Evolutionary conservation across 2,329 filamentous ascomycete species (phyloP), one percentile per base, ranked within the genome.

Genomic region (Fusarium newnesense): DNA sequence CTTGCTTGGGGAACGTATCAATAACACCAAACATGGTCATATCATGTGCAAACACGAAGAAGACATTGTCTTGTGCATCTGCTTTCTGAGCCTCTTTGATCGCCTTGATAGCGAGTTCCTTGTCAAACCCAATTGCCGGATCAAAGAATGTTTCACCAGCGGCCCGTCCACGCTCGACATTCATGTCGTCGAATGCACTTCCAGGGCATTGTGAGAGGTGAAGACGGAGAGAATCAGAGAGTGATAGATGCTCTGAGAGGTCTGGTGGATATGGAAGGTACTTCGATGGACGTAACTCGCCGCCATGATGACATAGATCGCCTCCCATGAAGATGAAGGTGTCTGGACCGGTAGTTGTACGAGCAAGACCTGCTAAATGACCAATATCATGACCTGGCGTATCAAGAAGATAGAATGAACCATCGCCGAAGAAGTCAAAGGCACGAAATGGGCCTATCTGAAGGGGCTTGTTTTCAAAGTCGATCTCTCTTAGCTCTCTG

Each of bases 361-460:
- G 72, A 5, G 47, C 72, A 4, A 74, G 40, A 3, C 69, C 72
- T 5, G 61, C 52, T 13, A 74, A 18, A 9, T 74, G 72, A 0
- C 72, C 72, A 10, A 67, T 53, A 1, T 49, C 42, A 10, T 74
- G 72, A 2, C 72, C 72, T 6, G 72, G 72, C 0, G 69, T 53
- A 15, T 73, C 69, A 2, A 75, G 50, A 6, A 74, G 65, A 18
- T 67, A 74, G 3, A 74, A 75, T 2, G 72, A 75, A 0, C 72
- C 69, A 19, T 74, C 69, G 1, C 28, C 40, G 4, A 74, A 74
- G 19, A 75, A 75, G 30, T 75, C 72, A 5, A 73, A 43, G 0
- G 61, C 65, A 3, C 52, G 46, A 26, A 75, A 75, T 2, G 57
- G 40, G 5, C 72, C 69, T 7, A 75, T 59, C 2, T 24, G 37